Conservation (phyloP, 1,284 basidiomycete genomes). For the Ceratobasidium sp. region DNA sequence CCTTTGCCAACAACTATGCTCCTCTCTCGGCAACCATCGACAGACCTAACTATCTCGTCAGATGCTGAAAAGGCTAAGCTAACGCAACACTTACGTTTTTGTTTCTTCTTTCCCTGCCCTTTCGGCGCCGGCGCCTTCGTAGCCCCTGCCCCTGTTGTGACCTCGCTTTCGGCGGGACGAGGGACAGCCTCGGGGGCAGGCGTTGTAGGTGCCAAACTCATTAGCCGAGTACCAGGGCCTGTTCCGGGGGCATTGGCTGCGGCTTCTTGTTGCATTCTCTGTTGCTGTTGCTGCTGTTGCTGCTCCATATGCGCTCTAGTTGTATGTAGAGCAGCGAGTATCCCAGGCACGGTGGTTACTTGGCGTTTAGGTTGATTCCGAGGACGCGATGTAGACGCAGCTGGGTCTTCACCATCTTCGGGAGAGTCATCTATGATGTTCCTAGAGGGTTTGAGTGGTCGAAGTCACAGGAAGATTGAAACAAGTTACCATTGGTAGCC, state of each 20-base stretch:
- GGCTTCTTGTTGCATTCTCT: constrained; percentile 11
- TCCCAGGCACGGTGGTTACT: constrained; percentile 56
- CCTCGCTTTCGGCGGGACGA: constrained; percentile 18
- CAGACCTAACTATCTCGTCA: background rate
- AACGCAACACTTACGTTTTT: constrained; percentile 10
- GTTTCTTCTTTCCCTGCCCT: constrained; percentile 38
- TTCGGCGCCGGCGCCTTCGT: constrained; percentile 30
- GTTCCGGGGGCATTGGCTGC: constrained; percentile 2
- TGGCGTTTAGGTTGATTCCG: constrained; percentile 38
- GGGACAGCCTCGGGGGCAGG: constrained; percentile 30
- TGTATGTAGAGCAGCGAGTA: constrained; percentile 74
- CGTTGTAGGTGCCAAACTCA: constrained; percentile 25
- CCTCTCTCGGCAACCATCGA: constrained; percentile 40
- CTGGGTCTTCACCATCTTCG: constrained; percentile 23
- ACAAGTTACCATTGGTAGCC: constrained; percentile 34
- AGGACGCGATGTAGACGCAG: background rate
- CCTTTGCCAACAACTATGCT: background rate
- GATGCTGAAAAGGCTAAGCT: background rate
- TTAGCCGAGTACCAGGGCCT: constrained; percentile 7
- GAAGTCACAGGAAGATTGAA: background rate
- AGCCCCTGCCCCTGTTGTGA: constrained; percentile 3
- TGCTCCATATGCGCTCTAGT: constrained; percentile 68
- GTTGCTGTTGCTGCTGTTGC: constrained; percentile 24
- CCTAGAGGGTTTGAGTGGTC: constrained; percentile 7
- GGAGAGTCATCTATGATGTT: constrained; percentile 38